Evolutionary conservation across 345 rosid genomes (phyloP), one percentile per base, ranked within the genome.

Genomic region (Eutrema heterophyllum): DNA sequence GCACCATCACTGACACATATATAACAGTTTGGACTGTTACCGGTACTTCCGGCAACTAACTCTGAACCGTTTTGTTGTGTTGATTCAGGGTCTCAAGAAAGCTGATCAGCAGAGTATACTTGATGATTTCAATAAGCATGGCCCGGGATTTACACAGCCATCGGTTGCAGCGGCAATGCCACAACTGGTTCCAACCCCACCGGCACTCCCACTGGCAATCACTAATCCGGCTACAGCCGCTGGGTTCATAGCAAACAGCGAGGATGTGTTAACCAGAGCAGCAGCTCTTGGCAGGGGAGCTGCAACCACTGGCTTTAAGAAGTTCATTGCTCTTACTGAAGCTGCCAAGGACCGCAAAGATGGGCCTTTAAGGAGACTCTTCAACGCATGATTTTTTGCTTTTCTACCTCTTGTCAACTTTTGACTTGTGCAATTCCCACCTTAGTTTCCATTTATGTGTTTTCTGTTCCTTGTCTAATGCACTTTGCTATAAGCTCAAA

Each of bases 281-380:
- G 98, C 98, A 9, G 98, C 98, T 3, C 98, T 95, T 7, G 98
- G 99, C 21, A 86, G 98, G 35, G 99, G 99, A 36, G 99, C 99
- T 8, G 99, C 99, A 44, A 92, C 88, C 11, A 92, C 99, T 9
- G 99, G 99, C 49, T 92, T 92, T 84, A 95, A 92, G 85, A 85
- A 97, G 86, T 95, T 95, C 84, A 93, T 95, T 69, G 99, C 99
- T 73, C 88, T 95, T 56, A 95, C 98, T 0, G 99, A 95, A 87
- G 99, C 98, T 30, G 99, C 98, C 13, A 95, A 95, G 84, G 96
- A 95, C 79, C 83, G 95, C 46, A 95, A 92, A 77, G 99, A 92
- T 65, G 99, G 99, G 5, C 97, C 99, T 65, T 84, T 95, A 62
- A 82, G 98, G 70, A 95, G 93, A 84, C 97, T 95, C 70, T 95